These are phyloP conservation scores for Chloranthus sessilifolius DNA, from an alignment of 164 flowering plant species.

Conservation along the genomic window DNA sequence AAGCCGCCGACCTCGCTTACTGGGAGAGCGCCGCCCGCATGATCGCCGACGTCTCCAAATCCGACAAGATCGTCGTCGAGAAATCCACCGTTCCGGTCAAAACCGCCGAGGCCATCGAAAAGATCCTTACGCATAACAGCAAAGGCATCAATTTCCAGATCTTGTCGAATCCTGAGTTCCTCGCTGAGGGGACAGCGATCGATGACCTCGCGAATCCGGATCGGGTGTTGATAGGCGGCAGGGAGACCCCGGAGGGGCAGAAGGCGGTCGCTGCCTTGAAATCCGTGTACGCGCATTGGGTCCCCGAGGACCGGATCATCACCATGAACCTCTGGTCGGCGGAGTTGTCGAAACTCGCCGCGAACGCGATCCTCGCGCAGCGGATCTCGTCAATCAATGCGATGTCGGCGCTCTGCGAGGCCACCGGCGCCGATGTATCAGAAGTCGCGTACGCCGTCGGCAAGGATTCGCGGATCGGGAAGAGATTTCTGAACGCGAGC, in stretches of 20 bases:
- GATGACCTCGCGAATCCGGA: constrained; percentile 19
- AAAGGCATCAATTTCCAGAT: constrained; percentile 20
- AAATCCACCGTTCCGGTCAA: constrained; percentile 29
- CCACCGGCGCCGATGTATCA: constrained; percentile 20
- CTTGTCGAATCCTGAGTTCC: constrained; percentile 23
- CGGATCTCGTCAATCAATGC: constrained; percentile 22
- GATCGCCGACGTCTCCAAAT: constrained; percentile 26
- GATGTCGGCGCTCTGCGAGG: constrained; percentile 23
- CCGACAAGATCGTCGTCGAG: constrained; percentile 29
- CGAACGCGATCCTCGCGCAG: constrained; percentile 19
- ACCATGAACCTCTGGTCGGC: constrained; percentile 23
- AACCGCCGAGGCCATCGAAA: constrained; percentile 29
- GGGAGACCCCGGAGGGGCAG: constrained; percentile 23
- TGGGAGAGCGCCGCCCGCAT: constrained; percentile 28
- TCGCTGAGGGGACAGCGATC: constrained; percentile 23
- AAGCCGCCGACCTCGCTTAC: constrained; percentile 25
- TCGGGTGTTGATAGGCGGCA: constrained; percentile 24
- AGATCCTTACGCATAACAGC: constrained; percentile 23
- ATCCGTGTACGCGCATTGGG: constrained; percentile 19
- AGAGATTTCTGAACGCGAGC: constrained; percentile 15
- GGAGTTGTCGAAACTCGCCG: constrained; percentile 25
- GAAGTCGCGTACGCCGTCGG: constrained; percentile 24
- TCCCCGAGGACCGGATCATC: constrained; percentile 15
- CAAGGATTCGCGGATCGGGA: constrained; percentile 19
- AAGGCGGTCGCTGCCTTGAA: constrained; percentile 15